phyloP scores from a whole-genome alignment of 2,329 filamentous ascomycete species.

The Boeremia exigua region DNA sequence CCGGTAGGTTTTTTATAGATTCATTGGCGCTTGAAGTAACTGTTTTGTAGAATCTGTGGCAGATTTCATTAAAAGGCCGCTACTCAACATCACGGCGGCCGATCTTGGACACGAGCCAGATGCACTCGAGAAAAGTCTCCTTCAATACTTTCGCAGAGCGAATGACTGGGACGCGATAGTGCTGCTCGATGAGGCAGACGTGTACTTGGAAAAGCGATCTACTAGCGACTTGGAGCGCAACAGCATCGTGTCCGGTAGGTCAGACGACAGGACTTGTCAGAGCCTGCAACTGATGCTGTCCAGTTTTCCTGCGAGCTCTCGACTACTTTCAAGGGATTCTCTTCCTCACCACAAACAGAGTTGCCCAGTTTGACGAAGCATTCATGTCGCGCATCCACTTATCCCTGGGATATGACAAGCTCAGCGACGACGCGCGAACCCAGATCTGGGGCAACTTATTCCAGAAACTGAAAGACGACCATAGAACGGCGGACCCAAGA shows the following conservation, averaged over 20 bases:
- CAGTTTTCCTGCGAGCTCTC: conserved; percentile 43
- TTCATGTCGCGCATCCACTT: conserved; percentile 88
- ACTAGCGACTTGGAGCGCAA: conserved; percentile 36
- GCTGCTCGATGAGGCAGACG: conserved; percentile 47
- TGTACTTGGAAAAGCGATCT: conserved; percentile 45
- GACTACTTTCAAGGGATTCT: conserved; percentile 51
- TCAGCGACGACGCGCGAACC: conserved; percentile 8
- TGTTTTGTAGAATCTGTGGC: conserved; percentile 25
- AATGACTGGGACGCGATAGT: conserved; percentile 35
- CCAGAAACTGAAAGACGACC: conserved; percentile 18
- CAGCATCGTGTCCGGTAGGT: conserved; percentile 34
- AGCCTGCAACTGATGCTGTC: too few species aligned
- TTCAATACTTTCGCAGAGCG: conserved; percentile 21
- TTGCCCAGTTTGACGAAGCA: conserved; percentile 77
- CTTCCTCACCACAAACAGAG: conserved; percentile 44
- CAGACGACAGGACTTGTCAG: neutral
- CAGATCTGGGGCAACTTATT: conserved; percentile 37
- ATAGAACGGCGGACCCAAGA: conserved; percentile 5
- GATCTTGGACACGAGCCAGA: conserved; percentile 25
- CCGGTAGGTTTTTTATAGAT: conserved; percentile 27
- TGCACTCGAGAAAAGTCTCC: conserved; percentile 20
- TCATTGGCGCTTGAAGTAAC: neutral
- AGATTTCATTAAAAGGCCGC: conserved; percentile 29
- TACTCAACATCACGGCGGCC: conserved; percentile 26
- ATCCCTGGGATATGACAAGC: conserved; percentile 68